Base-by-base conservation (phyloP, 2,329 filamentous ascomycete genomes). In the Aspergillus sp. region DNA sequence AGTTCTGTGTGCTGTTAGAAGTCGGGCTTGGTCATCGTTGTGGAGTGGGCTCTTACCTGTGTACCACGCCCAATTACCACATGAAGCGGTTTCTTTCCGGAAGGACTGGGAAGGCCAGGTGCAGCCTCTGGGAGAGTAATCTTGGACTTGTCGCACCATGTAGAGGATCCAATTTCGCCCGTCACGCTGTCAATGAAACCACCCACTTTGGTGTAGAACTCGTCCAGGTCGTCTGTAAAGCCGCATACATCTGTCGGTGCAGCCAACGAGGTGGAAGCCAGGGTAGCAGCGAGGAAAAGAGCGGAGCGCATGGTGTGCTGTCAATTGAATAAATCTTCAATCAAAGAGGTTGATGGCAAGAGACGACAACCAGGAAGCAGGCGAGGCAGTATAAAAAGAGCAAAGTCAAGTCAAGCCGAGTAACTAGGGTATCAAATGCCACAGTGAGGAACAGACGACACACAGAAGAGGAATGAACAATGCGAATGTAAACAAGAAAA, bases 31-130 rank as follows among this genome's bases (percentile, higher is more conserved):
- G 5, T 22, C n/a, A 7, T 8, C n/a, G n/a, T n/a, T n/a, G n/a
- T n/a, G 11, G 6, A 17, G 25, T 29, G 13, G 26, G 13, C 22
- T 16, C 55, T 41, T 56, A 68, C 64, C 55, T 68, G 64, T 5
- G 83, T 91, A 39, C 89, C 89, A 27, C 85, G 80, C 49, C 89
- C 89, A 41, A 95, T 68, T 53, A 82, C 84, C 34, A 95, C 81
- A 60, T 93, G 84, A 53, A 75, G 72, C 31, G 93, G 69, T 3
- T 54, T 65, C 17, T 84, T 66, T 35, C 79, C 82, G 5, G 65
- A 44, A 1, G 74, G 75, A 5, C 67, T 42, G 10, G 81, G 77
- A 5, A 93, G 70, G 11, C 73, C 63, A 5, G 67, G 67, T 28
- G 75, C 67, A 42, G 69, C 74, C 68, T 57, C 42, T 4, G 64